A percentile compares a stretch with the other conserved stretches of the same genome.
Conservation (phyloP, 805 yeast genomes). For the Saccharomycopsis sp. region DNA sequence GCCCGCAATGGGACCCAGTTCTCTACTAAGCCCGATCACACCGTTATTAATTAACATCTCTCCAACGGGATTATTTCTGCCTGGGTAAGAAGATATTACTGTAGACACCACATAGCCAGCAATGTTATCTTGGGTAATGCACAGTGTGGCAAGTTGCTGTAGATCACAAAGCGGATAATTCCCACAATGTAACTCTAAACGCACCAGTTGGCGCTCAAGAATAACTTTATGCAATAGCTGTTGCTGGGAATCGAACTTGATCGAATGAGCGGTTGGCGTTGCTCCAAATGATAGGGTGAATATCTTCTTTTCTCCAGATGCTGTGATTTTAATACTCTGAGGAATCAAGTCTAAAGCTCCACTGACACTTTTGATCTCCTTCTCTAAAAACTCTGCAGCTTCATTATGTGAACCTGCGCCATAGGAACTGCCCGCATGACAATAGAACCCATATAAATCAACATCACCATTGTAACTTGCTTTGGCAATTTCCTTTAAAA, state of each 20-base stretch:
- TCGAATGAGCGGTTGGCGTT: conserved; percentile 71
- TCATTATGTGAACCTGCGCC: conserved; percentile 36
- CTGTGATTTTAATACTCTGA: conserved; percentile 28
- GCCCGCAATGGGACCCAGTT: conserved; percentile 54
- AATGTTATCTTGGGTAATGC: conserved; percentile 40
- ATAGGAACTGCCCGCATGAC: conserved; percentile 78
- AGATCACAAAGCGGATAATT: conserved; percentile 68
- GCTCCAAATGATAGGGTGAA: conserved; percentile 66
- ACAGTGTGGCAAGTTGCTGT: conserved; percentile 70
- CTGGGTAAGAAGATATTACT: conserved; percentile 52
- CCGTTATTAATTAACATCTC: conserved; percentile 69
- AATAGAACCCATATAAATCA: conserved; percentile 59
- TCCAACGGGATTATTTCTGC: conserved; percentile 43
- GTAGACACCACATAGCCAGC: conserved; percentile 52
- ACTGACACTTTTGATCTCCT: conserved; percentile 53
- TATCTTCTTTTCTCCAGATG: conserved; percentile 32
- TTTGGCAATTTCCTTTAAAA: conserved; percentile 31
- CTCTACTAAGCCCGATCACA: conserved; percentile 62
- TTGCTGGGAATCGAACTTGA: conserved; percentile 26
- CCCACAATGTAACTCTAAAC: conserved; percentile 73
- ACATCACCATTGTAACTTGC: conserved; percentile 30
- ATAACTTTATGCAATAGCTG: conserved; percentile 16
- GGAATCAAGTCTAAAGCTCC: conserved; percentile 39
- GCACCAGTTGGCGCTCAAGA: conserved; percentile 23
- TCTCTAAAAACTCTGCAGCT: conserved; percentile 43